Percentiles rank a stretch among this genome's conserved stretches.
These are phyloP conservation scores for Spongispora temasekensis DNA, from an alignment of 1,284 basidiomycete species.

Conservation along the genomic window DNA sequence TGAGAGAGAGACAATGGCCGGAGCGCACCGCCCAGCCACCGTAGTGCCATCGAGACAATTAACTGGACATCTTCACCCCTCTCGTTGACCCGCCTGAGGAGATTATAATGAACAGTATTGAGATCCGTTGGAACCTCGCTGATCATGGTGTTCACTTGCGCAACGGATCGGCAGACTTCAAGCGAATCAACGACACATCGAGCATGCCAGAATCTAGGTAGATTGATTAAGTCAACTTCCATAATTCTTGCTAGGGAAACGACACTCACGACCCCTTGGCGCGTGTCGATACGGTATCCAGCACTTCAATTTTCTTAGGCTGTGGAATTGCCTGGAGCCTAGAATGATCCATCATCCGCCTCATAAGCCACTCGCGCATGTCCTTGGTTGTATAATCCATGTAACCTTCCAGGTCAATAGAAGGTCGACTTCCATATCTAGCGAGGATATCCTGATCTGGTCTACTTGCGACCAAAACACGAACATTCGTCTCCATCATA, in stretches of 20 bases:
- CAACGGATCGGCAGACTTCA: constrained; percentile 26
- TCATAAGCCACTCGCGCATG: constrained; percentile 31
- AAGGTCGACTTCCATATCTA: constrained; percentile 21
- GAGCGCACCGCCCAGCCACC: constrained; percentile 31
- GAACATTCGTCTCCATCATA: constrained; percentile 26
- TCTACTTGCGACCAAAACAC: constrained; percentile 26
- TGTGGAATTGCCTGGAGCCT: constrained; percentile 27
- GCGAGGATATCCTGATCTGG: constrained; percentile 21
- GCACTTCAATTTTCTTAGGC: constrained; percentile 24
- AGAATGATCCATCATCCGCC: constrained; percentile 24
- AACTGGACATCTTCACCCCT: constrained; percentile 27
- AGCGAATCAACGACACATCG: constrained; percentile 31
- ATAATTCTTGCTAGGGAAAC: background rate
- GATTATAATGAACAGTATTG: constrained; percentile 22
- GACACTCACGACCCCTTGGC: constrained; percentile 24
- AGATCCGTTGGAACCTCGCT: constrained; percentile 21
- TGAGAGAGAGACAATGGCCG: constrained; percentile 31
- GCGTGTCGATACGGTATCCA: constrained; percentile 15
- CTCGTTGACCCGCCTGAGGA: constrained; percentile 26
- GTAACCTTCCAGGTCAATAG: constrained; percentile 26
- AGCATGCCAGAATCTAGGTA: constrained; percentile 29
- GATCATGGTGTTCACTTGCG: constrained; percentile 26
- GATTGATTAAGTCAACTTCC: background rate
- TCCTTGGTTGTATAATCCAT: constrained; percentile 19
- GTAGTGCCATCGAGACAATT: constrained; percentile 28